Base-by-base conservation (phyloP, 148 eudicot species). In the Rhododendron henanense region DNA sequence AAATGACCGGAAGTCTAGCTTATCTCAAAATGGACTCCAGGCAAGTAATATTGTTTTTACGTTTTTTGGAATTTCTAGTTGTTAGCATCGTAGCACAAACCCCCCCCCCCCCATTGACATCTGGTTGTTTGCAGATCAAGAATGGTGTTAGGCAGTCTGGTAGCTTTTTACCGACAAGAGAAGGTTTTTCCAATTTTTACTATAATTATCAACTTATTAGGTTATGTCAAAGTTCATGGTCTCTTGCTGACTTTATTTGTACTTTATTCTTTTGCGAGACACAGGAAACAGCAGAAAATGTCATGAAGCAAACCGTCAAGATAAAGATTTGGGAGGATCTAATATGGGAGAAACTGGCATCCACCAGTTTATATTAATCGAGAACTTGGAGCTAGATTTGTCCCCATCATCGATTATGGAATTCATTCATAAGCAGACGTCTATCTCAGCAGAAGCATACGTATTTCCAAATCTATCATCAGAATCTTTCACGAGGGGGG, bases 381-480 rank as follows among this genome's bases (percentile, higher is more conserved):
- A 91, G 53, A 92, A 94, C 81, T 84, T 94, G 90, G 96, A 94
- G 90, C 91, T 61, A 88, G 89, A 91, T 85, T 48, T 91, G 39
- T 86, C 91, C 57, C 61, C 93, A 33, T 83, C 90, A 37, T 78
- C 91, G 57, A 87, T 94, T 76, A 53, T 85, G 86, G 84, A 92
- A 5, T 93, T 94, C 84, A 81, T 94, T 88, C 87, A 80, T 28
- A 80, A 89, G 65, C 87, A 87, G 33, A 92, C 93, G 51, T 86
- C 87, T 67, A 79, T 92, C 73, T 87, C 86, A 45, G 48, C 90
- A 79, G 90, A 91, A 83, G 94, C 91, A 57, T 91, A 79, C 78
- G 84, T 91, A 53, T 90, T 87, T 73, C 91, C 93, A 57, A 90
- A 88, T 85, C 81, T 87, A 67, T 53, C 86, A 50, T 82, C 85